phyloP scores from a whole-genome alignment of 2,329 filamentous ascomycete species.

The Trichoderma arundinaceum region DNA sequence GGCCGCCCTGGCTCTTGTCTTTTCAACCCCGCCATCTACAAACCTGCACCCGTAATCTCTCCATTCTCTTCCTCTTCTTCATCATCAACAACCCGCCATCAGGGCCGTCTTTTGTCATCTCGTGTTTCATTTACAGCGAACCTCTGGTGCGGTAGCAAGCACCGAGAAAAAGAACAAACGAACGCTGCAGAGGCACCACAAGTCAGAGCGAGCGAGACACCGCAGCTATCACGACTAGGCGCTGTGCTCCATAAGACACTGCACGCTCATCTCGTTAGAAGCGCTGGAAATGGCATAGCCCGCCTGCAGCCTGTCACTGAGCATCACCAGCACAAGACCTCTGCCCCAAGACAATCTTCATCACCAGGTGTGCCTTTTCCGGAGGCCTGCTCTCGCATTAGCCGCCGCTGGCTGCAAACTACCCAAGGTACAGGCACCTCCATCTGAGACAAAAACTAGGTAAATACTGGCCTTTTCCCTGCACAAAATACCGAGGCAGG shows the following conservation, averaged over 20 bases:
- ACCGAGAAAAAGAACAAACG: background rate
- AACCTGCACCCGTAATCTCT: background rate
- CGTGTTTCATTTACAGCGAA: too few species aligned
- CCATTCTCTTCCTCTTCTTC: background rate
- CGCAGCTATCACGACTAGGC: slow-evolving; percentile 20
- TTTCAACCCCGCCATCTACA: slow-evolving; percentile 21
- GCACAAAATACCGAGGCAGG: background rate
- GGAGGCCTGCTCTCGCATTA: slow-evolving; percentile 22
- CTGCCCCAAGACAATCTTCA: slow-evolving; percentile 20
- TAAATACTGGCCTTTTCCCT: background rate
- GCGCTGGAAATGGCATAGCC: slow-evolving; percentile 28
- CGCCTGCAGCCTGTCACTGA: slow-evolving; percentile 31
- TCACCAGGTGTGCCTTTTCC: slow-evolving; percentile 16
- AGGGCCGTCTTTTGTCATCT: too few species aligned
- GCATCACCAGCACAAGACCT: slow-evolving; percentile 31
- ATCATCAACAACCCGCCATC: background rate
- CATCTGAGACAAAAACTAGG: background rate
- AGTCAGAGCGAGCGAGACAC: slow-evolving; percentile 1
- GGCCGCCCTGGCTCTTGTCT: background rate
- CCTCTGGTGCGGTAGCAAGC: too few species aligned
- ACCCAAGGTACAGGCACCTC: slow-evolving; percentile 3
- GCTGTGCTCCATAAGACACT: slow-evolving; percentile 19
- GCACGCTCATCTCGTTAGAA: background rate
- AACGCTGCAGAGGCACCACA: background rate
- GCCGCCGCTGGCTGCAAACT: slow-evolving; percentile 14